Evolutionary conservation across 129 eudicot species (phyloP), one percentile per base, ranked within the genome.

Genomic region (Smallanthus sonchifolius): DNA sequence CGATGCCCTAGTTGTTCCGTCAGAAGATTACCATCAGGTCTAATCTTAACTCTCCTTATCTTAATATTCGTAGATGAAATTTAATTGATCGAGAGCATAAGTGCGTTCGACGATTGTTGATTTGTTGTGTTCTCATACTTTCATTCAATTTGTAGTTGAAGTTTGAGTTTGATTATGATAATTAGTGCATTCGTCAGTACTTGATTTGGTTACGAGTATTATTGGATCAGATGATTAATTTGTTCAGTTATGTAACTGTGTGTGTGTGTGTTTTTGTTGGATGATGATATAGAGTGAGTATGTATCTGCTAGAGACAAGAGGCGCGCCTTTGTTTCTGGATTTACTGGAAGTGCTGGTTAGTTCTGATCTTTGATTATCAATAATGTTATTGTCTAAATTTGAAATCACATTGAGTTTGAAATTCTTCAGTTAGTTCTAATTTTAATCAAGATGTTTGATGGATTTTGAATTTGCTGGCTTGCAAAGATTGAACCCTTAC

Each of bases 1-100:
- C 57, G 75, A 95, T 67, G 97, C 97, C 70, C 73, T 95, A 36
- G 83, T 95, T 38, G 92, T 95, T 75, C 99, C 99, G 36, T 95
- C 99, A 14, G 94, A 95, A 85, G 99, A 95, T 82, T 95, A 95
- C 80, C 99, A 95, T 75, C 99, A 95, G 97, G 99, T 89, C 36
- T 44, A 20, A 43, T 15, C 44, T 8, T 54, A 69, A 20, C 47
- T 10, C 10, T 5, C 28, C 35, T 28, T 19, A 44, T 60, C 43
- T 42, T 1, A 45, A 49, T 7, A 17, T 57, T 16, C 62, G 32
- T 62, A 15, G 16, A 14, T 40, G 55, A 57, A 28, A n/a, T 55
- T 37, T 34, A 42, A 43, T 30, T 68, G 49, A 30, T 66, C 57
- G 51, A 37, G 16, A 4, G 56, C 32, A 15, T 69, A 44, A 45